Evolutionary conservation across 805 yeast species (phyloP).

Genomic region (Wickerhamiella occidentalis): DNA sequence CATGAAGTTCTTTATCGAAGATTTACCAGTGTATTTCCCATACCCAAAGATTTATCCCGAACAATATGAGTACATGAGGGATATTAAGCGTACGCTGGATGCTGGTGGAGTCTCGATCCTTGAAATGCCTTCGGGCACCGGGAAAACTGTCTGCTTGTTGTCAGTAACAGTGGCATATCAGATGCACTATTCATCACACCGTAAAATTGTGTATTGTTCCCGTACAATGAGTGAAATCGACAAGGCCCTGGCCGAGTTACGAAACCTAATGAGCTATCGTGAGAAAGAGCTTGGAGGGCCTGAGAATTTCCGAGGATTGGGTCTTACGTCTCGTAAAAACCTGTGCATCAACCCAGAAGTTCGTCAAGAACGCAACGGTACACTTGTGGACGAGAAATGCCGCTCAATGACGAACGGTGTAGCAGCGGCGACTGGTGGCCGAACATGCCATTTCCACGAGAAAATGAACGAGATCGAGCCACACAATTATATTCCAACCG

Average conservation of each 20-base stretch:
- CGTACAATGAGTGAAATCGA: conserved; percentile 99
- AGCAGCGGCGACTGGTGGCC: conserved; percentile 49
- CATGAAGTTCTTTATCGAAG: conserved; percentile 79
- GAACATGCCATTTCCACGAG: conserved; percentile 81
- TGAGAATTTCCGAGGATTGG: conserved; percentile 90
- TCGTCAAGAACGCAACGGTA: conserved; percentile 78
- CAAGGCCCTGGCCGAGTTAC: conserved; percentile 86
- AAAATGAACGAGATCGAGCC: conserved; percentile 78
- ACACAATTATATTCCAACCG: conserved; percentile 76
- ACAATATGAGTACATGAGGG: conserved; percentile 96
- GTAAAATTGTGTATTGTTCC: conserved; percentile 91
- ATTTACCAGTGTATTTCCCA: conserved; percentile 88
- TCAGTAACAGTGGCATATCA: conserved; percentile 93
- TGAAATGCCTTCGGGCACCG: conserved; percentile 99
- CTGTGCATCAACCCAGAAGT: conserved; percentile 83
- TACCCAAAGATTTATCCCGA: conserved; percentile 96
- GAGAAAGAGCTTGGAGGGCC: conserved; percentile 68
- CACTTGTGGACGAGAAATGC: conserved; percentile 90
- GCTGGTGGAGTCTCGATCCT: conserved; percentile 93
- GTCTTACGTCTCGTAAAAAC: conserved; percentile 88
- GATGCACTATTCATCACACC: conserved; percentile 80
- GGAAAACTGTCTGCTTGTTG: conserved; percentile 85
- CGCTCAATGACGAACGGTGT: conserved; percentile 90
- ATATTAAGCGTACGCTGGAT: conserved; percentile 83
- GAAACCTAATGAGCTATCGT: conserved; percentile 77